Evolutionary conservation across 2,329 filamentous ascomycete genomes (phyloP).

Genomic region (Tolypocladium sp.): DNA sequence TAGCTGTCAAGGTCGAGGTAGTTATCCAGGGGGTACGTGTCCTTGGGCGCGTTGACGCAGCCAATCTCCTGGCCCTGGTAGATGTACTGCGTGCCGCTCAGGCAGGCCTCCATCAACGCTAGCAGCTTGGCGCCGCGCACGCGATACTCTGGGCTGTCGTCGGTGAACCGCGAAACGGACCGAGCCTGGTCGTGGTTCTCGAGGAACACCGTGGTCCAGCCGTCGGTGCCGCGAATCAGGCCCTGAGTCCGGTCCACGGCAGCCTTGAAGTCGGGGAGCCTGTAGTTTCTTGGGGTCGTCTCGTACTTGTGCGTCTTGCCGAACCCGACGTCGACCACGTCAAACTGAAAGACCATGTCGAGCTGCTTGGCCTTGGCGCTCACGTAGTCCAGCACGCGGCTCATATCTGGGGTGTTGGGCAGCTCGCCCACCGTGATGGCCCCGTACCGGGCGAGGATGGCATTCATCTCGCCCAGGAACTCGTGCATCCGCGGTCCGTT

Average conservation of each 20-base stretch:
- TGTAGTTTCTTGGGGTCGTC: constrained; percentile 34
- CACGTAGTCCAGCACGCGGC: constrained; percentile 50
- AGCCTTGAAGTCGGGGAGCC: constrained; percentile 37
- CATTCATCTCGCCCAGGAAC: constrained; percentile 57
- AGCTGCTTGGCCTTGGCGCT: constrained; percentile 48
- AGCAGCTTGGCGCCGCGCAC: constrained; percentile 47
- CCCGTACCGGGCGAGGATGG: constrained; percentile 49
- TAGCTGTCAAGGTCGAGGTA: constrained; percentile 40
- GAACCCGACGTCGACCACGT: constrained; percentile 52
- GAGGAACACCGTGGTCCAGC: constrained; percentile 56
- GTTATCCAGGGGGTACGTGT: constrained; percentile 50
- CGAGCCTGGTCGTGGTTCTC: constrained; percentile 59
- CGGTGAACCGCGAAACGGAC: constrained; percentile 44
- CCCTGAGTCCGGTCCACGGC: constrained; percentile 40
- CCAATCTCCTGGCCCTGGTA: constrained; percentile 63
- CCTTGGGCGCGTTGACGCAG: constrained; percentile 48
- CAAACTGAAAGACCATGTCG: constrained; percentile 63
- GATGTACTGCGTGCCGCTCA: constrained; percentile 54
- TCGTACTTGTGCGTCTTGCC: constrained; percentile 43
- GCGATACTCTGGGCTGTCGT: constrained; percentile 38
- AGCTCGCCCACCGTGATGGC: constrained; percentile 66
- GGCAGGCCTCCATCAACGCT: constrained; percentile 39
- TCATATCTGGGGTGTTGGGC: constrained; percentile 49
- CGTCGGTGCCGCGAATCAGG: constrained; percentile 42
- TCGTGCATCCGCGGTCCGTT: constrained; percentile 64